These are phyloP conservation scores for Trichosporon ovoides DNA, from an alignment of 1,284 basidiomycete species.

Conservation along the genomic window DNA sequence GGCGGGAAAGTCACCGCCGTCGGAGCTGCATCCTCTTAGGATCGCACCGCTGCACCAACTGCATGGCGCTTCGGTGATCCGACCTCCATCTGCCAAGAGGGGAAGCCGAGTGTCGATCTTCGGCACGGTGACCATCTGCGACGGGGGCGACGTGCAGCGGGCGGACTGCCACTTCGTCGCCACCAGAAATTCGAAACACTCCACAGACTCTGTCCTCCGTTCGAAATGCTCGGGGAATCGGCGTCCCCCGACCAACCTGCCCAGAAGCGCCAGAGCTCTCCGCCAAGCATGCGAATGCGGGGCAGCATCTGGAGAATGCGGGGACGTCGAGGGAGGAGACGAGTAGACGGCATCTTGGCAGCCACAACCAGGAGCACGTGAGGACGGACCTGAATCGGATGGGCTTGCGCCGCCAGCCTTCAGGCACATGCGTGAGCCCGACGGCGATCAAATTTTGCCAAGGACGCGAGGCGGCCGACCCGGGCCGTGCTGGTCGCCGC, in stretches of 20 bases:
- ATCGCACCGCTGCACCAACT: neutral
- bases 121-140: neutral
- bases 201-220: neutral
- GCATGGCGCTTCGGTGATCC: too few relatives aligned
- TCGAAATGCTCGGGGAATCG: neutral
- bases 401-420: neutral
- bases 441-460: constrained; percentile 2
- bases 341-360: neutral
- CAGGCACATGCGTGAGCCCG: neutral
- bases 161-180: neutral
- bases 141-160: neutral
- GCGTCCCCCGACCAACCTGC: neutral
- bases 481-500: neutral
- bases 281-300: neutral
- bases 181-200: neutral
- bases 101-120: neutral
- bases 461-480: too few relatives aligned
- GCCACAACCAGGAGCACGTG: neutral
- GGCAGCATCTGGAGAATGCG: constrained; percentile 3
- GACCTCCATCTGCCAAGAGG: too few relatives aligned
- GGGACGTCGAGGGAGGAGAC: neutral
- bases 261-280: neutral
- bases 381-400: neutral
- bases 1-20: neutral
- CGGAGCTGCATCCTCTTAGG: too few relatives aligned